Conservation (phyloP, 2,329 filamentous ascomycete species). For the Ophiostoma triangulosporum region DNA sequence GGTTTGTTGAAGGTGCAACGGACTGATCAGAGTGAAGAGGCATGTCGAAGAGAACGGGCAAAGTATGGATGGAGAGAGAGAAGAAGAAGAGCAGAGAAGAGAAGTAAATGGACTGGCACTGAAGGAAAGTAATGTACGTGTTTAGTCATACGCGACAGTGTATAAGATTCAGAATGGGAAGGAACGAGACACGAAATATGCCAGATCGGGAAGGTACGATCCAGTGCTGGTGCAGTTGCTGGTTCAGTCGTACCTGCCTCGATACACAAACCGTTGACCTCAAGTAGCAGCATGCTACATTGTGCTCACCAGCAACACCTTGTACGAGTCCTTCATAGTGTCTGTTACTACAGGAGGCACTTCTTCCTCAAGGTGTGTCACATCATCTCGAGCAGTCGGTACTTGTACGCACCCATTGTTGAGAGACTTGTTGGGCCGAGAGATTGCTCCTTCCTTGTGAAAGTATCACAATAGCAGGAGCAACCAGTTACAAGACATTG, state of each 20-base stretch:
- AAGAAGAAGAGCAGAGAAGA: background rate
- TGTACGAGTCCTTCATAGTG: too few species aligned
- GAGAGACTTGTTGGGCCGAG: too few species aligned
- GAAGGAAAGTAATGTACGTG: background rate
- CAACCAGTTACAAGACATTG: too few species aligned
- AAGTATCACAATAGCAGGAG: too few species aligned
- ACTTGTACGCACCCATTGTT: too few species aligned
- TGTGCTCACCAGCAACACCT: too few species aligned
- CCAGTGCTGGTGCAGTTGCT: background rate
- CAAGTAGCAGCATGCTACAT: background rate
- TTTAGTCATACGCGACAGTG: background rate
- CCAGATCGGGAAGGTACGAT: conserved; percentile 8
- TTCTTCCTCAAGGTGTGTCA: too few species aligned
- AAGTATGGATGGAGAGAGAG: background rate
- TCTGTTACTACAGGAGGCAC: too few species aligned
- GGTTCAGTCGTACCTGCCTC: background rate
- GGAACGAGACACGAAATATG: conserved; percentile 1
- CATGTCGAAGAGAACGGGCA: background rate
- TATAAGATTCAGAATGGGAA: background rate
- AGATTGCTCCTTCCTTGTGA: too few species aligned
- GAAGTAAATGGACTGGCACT: background rate
- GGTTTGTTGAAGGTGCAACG: too few species aligned
- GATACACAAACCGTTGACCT: background rate
- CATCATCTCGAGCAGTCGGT: too few species aligned
- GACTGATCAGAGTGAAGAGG: too few species aligned